These are phyloP conservation scores for Heracleum sosnowskyi DNA, from an alignment of 129 eudicot species.

Conservation along the genomic window DNA sequence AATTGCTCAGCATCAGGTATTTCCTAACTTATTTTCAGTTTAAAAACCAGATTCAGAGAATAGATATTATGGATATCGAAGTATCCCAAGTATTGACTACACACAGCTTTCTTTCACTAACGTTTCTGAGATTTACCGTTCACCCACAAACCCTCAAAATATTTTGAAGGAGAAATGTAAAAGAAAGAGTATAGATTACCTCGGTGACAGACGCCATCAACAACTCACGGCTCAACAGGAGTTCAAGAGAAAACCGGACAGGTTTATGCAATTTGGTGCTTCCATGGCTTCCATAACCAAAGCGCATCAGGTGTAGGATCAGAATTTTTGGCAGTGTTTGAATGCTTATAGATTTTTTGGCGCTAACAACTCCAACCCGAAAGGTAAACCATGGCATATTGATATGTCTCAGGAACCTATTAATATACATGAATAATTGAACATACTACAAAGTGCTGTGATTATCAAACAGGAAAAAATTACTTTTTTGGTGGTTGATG, in stretches of 20 bases:
- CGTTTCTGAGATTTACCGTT: background rate
- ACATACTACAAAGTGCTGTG: background rate
- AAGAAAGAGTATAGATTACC: slow-evolving; percentile 27
- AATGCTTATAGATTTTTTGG: slow-evolving; percentile 72
- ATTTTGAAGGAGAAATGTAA: background rate
- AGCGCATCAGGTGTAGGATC: slow-evolving; percentile 84
- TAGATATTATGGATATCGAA: background rate
- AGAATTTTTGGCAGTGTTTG: slow-evolving; percentile 75
- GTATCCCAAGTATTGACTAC: background rate
- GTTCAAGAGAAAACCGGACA: slow-evolving; percentile 74
- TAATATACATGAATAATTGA: background rate
- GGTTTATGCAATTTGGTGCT: slow-evolving; percentile 83
- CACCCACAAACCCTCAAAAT: background rate
- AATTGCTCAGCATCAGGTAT: background rate
- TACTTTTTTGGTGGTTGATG: slow-evolving; percentile 70
- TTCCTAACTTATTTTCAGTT: background rate
- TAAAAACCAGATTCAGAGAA: background rate
- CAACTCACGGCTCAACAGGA: slow-evolving; percentile 58
- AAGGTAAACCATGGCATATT: slow-evolving; percentile 13
- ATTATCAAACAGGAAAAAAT: background rate
- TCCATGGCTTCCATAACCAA: slow-evolving; percentile 74
- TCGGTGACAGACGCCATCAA: slow-evolving; percentile 60
- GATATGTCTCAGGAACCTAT: slow-evolving; percentile 3
- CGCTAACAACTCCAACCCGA: slow-evolving; percentile 78
- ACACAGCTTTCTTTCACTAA: background rate